A percentile compares a stretch with the other conserved stretches of the same genome.
Conservation (phyloP, 2,329 filamentous ascomycete species). For the Diaporthe batatas region DNA sequence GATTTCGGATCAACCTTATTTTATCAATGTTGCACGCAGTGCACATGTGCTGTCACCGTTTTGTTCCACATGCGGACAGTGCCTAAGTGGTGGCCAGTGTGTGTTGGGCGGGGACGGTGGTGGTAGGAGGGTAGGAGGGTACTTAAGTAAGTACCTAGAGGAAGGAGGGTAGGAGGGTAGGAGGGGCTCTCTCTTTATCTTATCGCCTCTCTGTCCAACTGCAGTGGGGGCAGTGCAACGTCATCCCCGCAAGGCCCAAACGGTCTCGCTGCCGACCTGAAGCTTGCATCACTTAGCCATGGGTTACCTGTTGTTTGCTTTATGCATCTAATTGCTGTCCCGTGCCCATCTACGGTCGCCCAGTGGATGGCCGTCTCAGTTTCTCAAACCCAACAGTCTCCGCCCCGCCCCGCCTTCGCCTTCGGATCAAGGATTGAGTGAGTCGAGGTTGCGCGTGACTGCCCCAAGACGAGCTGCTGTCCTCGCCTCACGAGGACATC, state of each 20-base stretch:
- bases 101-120: too few relatives aligned
- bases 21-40: too few relatives aligned
- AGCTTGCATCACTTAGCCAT: slow-evolving; percentile 18
- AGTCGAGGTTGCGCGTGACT: not conserved
- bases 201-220: not conserved
- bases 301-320: slow-evolving; percentile 14
- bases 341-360: not conserved
- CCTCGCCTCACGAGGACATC: not conserved
- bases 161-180: too few relatives aligned
- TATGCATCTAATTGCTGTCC: slow-evolving; percentile 17
- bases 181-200: not conserved
- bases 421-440: slow-evolving; percentile 14
- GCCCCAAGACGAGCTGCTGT: slow-evolving; percentile 7
- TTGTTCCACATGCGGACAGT: not conserved
- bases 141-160: too few relatives aligned
- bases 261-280: slow-evolving; percentile 14
- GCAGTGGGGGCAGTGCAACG: slow-evolving; percentile 18
- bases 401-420: not conserved
- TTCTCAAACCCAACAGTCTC: slow-evolving; percentile 20
- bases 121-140: too few relatives aligned
- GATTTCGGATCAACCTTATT: slow-evolving; percentile 3
- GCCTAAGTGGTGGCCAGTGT: too few relatives aligned
- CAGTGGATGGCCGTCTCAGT: slow-evolving; percentile 28
- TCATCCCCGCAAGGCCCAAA: slow-evolving; percentile 6
- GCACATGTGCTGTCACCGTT: not conserved